Evolutionary conservation across 2,329 filamentous ascomycete genomes (phyloP), one percentile per base, ranked within the genome.

Genomic region (Hymenoscyphus infarciens): DNA sequence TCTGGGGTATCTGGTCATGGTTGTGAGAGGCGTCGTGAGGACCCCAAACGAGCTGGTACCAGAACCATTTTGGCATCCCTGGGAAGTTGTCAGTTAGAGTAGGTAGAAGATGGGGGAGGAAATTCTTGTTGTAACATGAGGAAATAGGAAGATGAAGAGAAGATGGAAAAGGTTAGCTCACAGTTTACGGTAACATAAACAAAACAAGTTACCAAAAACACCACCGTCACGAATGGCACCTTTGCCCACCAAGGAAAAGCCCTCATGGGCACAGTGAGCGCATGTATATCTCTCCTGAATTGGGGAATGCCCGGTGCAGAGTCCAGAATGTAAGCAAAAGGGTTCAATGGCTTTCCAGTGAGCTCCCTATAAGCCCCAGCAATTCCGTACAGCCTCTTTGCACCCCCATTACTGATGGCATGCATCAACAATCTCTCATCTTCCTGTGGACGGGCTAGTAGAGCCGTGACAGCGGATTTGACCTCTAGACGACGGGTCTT

Each of bases 341-440:
- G 62, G 3, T 65, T 65, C 7, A 72, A 58, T 2, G 68, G 57
- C 3, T 61, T 63, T 1, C 66, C 66, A 1, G 66, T 69, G 5
- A 45, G 10, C 1, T 60, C 55, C 5, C 57, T 54, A 55, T 68
- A 71, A 0, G 59, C 59, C 13, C 52, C 63, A 6, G 65, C 58
- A 4, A 72, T 63, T 4, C 49, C 64, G 38, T 68, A 71, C 1
- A 66, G 52, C 7, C 68, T 49, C 31, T 69, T 82, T 16, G 78
- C 81, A 15, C 84, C 84, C 0, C 83, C 84, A 71, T 85, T 86
- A 64, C 83, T 86, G 78, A 86, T 83, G 66, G 76, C 74, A 61
- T 86, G 83, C 1, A 82, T 70, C 19, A 85, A 73, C 13, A 86
- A 73, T 2, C 77, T 74, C 56, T 72, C 70, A 22, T 73, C 63